Base-by-base conservation (phyloP, 2,329 filamentous ascomycete species). In the Trichoderma breve region DNA sequence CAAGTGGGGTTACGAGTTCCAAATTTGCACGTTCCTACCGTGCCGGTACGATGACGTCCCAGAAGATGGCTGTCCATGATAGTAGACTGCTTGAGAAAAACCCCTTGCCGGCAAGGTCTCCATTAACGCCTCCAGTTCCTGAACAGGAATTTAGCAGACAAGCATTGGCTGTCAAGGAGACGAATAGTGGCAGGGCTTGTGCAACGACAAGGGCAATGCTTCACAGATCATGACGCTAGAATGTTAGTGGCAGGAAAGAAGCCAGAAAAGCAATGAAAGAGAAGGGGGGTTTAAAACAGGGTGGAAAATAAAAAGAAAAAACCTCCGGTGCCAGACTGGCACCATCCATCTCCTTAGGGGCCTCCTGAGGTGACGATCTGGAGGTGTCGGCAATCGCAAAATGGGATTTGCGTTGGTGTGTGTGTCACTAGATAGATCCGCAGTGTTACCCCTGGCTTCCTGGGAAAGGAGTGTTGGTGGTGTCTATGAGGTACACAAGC, bases 361-460 rank as follows among this genome's bases (percentile, higher is more conserved):
- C 30, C 36, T 4, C 39, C 24, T n/a, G 21, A 53, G 66, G 39
- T 36, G 30, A 36, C 57, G 64, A 72, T 72, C 70, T 69, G 64
- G 70, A 67, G 67, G 51, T 30, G 28, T 65, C 71, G 71, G 60
- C 36, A 65, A 70, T 72, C 71, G 51, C 57, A 55, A 34, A 65
- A 43, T 55, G 34, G 67, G 58, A 60, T 51, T 70, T 43, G 21
- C 51, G n/a, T 65, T 36, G 36, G 64, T 68, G 63, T 72, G 70
- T 64, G 62, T 53, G 63, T 67, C 63, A 32, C 55, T 57, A 60
- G 47, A 51, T 70, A 72, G 71, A 72, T 72, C 71, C 71, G 53
- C 24, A 51, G 66, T 70, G 71, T 72, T 70, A 72, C 71, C 66
- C 66, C 60, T 72, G 70, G 28, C 70, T 43, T 61, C n/a, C n/a